A percentile compares a stretch with the other conserved stretches of the same genome.
Evolutionary conservation across 2,329 filamentous ascomycete genomes (phyloP).

Genomic region (Cladophialophora chaetospira): DNA sequence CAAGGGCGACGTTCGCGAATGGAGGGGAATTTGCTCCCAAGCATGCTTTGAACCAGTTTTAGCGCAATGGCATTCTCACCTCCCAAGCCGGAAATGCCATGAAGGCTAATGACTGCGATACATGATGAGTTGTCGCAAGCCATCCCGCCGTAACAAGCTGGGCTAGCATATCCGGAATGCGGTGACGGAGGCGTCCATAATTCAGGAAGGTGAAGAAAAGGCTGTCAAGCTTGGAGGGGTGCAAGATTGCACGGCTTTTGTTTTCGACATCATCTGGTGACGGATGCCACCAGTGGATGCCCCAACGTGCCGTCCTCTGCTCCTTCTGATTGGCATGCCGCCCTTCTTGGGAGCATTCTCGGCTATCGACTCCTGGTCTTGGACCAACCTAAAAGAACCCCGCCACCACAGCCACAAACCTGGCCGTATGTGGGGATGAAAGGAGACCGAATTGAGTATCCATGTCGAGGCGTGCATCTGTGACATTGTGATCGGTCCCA

Average conservation of each 20-base stretch:
- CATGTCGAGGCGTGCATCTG: too few species aligned
- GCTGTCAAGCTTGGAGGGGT: not conserved
- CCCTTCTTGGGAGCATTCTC: not conserved
- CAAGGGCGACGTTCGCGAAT: not conserved
- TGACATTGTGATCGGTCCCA: too few species aligned
- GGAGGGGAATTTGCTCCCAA: not conserved
- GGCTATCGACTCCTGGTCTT: not conserved
- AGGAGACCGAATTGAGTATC: not conserved
- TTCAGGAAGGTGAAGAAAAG: not conserved
- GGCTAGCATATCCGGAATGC: too few species aligned
- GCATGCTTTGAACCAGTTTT: not conserved
- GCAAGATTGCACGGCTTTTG: not conserved
- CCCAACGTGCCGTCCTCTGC: conserved; percentile 4
- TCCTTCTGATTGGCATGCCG: conserved; percentile 6
- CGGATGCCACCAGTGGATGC: not conserved
- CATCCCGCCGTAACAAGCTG: not conserved
- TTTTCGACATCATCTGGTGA: not conserved
- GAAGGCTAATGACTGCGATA: not conserved
- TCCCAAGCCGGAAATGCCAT: not conserved
- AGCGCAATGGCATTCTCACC: not conserved
- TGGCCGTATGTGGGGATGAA: not conserved
- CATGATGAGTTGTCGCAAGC: not conserved
- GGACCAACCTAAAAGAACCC: not conserved
- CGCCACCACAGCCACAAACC: not conserved
- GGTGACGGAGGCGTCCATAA: not conserved